Evolutionary conservation across 1,139 yeast species (phyloP), one percentile per base, ranked within the genome.

Genomic region (Debaryomycetaceae sp.): DNA sequence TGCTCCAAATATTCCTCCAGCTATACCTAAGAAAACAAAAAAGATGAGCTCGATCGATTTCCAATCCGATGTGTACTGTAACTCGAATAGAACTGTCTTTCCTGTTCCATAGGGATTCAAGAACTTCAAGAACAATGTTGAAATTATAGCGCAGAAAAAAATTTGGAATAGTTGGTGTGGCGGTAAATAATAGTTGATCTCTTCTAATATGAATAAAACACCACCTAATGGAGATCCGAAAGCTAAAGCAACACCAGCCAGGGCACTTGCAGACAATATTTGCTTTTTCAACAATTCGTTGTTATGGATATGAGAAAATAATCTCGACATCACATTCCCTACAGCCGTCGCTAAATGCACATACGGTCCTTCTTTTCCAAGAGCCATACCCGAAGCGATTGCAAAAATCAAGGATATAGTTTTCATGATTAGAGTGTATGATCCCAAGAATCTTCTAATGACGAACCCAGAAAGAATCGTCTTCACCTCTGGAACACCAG

Each of bases 361-460:
- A 58, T 79, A 82, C 0, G 89, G 89, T 2, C 87, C 89, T 53
- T 83, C 89, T 62, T 84, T 84, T 0, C 89, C 89, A 17, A 83
- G 66, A 13, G 82, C 68, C 67, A 83, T 66, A 0, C 88, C 88
- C 0, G 87, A 80, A 0, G 87, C 84, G 44, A 83, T 81, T 1
- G 86, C 82, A 35, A 81, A 68, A 2, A 81, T 66, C 36, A 82
- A 60, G 0, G 82, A 80, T 5, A 69, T 51, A 0, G 83, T 69
- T 57, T 81, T 81, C 45, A 78, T 66, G 29, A 80, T 41, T 14
- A 81, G 66, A 0, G 87, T 79, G 50, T 75, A 74, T 4, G 80
- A 65, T 4, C 87, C 86, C 40, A 81, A 62, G 51, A 78, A 81
- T 40, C 75, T 64, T 46, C 85, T 66, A 20, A 79, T 78, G 39